phyloP scores from a whole-genome alignment of 306 rosid species.

The Astragalus membranaceus region DNA sequence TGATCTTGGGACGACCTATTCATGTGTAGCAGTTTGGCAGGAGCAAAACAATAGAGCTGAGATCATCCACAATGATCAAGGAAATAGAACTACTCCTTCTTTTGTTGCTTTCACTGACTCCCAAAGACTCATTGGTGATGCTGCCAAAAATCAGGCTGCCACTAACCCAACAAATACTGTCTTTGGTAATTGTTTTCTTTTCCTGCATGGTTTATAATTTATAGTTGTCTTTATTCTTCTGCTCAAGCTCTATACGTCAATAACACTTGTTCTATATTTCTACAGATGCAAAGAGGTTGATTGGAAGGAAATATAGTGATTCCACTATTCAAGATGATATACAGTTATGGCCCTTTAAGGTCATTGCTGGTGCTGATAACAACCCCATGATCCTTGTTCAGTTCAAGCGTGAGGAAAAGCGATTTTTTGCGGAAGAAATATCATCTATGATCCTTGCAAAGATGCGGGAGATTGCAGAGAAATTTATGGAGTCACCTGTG shows the following conservation, averaged over 20 bases:
- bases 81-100: neutral
- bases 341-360: conserved; percentile 43
- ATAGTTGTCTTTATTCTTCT: neutral
- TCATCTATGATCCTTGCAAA: conserved; percentile 44
- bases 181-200: neutral
- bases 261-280: neutral
- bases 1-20: neutral
- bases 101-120: neutral
- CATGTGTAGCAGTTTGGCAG: neutral
- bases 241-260: neutral
- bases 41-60: neutral
- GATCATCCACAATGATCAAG: neutral
- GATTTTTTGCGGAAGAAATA: conserved; percentile 32
- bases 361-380: conserved; percentile 25
- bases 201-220: neutral
- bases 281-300: conserved; percentile 51
- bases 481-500: conserved; percentile 10
- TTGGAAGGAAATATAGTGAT: conserved; percentile 39
- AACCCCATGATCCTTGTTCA: conserved; percentile 39
- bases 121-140: neutral
- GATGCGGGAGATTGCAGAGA: conserved; percentile 54
- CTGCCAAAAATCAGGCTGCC: neutral
- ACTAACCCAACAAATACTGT: neutral
- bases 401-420: conserved; percentile 25
- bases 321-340: conserved; percentile 11